Conservation (phyloP, 345 rosid genomes). For the Erodium maritimum region DNA sequence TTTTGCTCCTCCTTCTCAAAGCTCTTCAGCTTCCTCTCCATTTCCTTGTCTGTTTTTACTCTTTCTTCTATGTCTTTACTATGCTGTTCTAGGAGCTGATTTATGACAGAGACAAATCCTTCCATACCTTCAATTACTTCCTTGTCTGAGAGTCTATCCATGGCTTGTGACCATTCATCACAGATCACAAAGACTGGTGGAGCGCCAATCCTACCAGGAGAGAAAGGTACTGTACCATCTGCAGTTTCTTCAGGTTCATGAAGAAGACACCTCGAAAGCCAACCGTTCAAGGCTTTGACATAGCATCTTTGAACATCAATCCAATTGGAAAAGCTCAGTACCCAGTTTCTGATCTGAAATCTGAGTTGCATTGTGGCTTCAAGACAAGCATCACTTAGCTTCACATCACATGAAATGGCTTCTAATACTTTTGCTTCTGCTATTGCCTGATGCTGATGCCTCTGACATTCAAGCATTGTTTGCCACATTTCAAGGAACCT, state of each 20-base stretch:
- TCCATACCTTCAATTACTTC: conserved; percentile 29
- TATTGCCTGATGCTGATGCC: conserved; percentile 25
- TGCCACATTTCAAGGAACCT: conserved; percentile 61
- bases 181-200: conserved; percentile 28
- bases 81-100: conserved; percentile 20
- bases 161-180: conserved; percentile 37
- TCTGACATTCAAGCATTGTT: conserved; percentile 53
- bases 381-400: conserved; percentile 24
- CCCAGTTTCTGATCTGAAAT: conserved; percentile 5
- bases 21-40: conserved; percentile 26
- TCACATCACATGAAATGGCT: conserved; percentile 17
- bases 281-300: conserved; percentile 6
- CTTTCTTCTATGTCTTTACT: conserved; percentile 21
- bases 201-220: conserved; percentile 7
- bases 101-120: conserved; percentile 14
- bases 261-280: conserved; percentile 22
- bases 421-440: conserved; percentile 34
- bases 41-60: conserved; percentile 22
- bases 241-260: conserved; percentile 7
- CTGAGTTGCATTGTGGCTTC: conserved; percentile 18
- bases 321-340: conserved; percentile 9
- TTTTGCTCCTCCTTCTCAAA: conserved; percentile 33
- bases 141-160: conserved; percentile 24
- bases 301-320: conserved; percentile 3
- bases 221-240: background rate